Evolutionary conservation across 2,329 filamentous ascomycete genomes (phyloP).

Genomic region (Colletotrichum spaethianum): DNA sequence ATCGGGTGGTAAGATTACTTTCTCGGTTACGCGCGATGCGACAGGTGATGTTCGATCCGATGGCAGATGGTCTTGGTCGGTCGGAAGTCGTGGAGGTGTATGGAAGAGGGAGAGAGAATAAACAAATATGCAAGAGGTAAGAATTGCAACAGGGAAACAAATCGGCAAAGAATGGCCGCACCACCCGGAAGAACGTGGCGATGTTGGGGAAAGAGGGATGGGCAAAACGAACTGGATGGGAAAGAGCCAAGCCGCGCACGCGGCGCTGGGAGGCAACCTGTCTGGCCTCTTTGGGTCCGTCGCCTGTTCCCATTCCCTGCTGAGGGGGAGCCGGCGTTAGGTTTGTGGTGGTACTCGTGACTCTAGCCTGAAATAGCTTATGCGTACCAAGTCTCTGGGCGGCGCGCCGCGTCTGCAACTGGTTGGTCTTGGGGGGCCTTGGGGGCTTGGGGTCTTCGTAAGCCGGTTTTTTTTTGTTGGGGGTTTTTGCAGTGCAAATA

Average conservation of each 20-base stretch:
- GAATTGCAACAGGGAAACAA: background rate
- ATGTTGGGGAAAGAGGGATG: constrained; percentile 23
- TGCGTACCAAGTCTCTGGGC: constrained; percentile 39
- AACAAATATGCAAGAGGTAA: background rate
- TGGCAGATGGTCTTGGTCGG: background rate
- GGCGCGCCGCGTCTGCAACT: constrained; percentile 10
- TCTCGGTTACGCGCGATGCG: background rate
- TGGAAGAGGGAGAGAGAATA: background rate
- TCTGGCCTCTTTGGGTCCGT: background rate
- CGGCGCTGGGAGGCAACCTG: constrained; percentile 22
- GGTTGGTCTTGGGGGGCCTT: constrained; percentile 6
- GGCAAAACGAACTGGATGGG: constrained; percentile 28
- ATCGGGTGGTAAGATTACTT: background rate
- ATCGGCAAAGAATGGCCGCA: constrained; percentile 4
- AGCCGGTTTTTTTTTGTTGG: constrained; percentile 12
- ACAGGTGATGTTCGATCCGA: background rate
- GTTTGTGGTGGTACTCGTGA: constrained; percentile 38
- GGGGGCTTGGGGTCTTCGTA: constrained; percentile 9
- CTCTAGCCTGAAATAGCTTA: constrained; percentile 37
- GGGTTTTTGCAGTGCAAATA: background rate
- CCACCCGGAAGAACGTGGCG: constrained; percentile 32
- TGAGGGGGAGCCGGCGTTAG: constrained; percentile 25
- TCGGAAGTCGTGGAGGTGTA: background rate
- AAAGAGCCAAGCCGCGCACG: constrained; percentile 34
- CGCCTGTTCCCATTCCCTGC: background rate